Base-by-base conservation (phyloP, 805 yeast genomes). In the Kazachstania viticola region DNA sequence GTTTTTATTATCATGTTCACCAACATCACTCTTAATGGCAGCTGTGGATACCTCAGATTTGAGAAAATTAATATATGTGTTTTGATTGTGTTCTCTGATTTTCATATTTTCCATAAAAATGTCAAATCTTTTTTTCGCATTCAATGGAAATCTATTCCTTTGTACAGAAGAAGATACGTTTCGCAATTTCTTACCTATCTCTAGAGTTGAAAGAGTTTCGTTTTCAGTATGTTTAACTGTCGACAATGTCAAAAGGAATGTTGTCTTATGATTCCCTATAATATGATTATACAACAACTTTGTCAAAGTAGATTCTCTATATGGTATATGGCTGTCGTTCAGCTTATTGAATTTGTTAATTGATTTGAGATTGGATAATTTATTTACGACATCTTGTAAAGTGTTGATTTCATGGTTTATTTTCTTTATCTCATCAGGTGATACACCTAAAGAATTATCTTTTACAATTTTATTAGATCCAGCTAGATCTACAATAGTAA, bases 251-350 rank as follows among this genome's bases (percentile, higher is more conserved):
- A 82, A 65, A 13, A 84, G 71, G 29, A 83, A 59, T 2, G 80
- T 69, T 0, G 93, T 84, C 31, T 84, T 62, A 3, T 87, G 74
- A 51, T 83, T 82, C 1, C 94, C 94, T 5, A 93, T 91, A 15
- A 83, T 57, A 0, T 88, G 74, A 42, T 79, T 85, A 48, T 79
- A 87, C 21, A 83, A 55, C 11, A 84, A 73, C 38, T 88, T 63
- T 0, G 94, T 80, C 31, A 83, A 63, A 43, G 79, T 79, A 2
- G 93, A 79, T 44, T 80, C 88, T 35, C 87, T 62, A 42, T 79
- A 82, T 0, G 47, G 91, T 3, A 35, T 17, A 4, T 14, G 13
- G 19, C 11, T 11, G 5, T 28, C 35, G 3, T 13, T 9, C 7
- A 17, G 15, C 4, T 4, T 11, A 4, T 16, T 16, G 6, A 11